Conservation (phyloP, 805 yeast genomes). For the Teunomyces kruisii region DNA sequence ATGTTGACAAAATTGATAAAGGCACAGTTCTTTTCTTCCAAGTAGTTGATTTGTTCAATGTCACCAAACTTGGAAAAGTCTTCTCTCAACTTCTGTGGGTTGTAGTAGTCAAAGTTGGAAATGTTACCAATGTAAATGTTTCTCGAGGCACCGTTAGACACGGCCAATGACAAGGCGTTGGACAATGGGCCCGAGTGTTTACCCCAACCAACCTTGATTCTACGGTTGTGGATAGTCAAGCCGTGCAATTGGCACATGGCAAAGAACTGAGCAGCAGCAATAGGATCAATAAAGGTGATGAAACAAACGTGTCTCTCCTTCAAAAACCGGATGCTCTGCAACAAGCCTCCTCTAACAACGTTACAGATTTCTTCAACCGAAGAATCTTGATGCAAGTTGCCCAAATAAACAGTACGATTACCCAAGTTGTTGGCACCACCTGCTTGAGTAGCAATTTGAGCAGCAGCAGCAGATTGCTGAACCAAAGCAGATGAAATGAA, state of each 20-base stretch:
- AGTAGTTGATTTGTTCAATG: conserved; percentile 89
- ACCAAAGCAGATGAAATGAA: conserved; percentile 72
- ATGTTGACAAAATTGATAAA: conserved; percentile 90
- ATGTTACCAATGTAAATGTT: conserved; percentile 85
- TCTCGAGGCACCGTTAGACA: conserved; percentile 90
- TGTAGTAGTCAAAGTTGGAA: conserved; percentile 48
- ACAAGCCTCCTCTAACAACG: conserved; percentile 90
- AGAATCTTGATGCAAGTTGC: conserved; percentile 84
- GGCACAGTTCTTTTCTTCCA: conserved; percentile 82
- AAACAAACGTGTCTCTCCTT: conserved; percentile 90
- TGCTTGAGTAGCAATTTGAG: conserved; percentile 92
- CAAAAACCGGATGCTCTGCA: conserved; percentile 78
- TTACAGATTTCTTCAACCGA: conserved; percentile 93
- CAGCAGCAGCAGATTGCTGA: conserved; percentile 95
- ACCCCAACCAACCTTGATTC: conserved; percentile 96
- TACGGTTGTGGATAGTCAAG: conserved; percentile 76
- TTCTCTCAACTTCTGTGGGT: conserved; percentile 59
- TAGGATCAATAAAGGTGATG: conserved; percentile 92
- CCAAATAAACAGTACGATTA: conserved; percentile 89
- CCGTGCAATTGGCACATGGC: conserved; percentile 94
- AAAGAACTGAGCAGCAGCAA: conserved; percentile 96
- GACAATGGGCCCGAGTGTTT: conserved; percentile 92
- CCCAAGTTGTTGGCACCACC: conserved; percentile 93
- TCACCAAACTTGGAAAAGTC: conserved; percentile 87
- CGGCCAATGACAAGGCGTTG: conserved; percentile 83